phyloP scores from a whole-genome alignment of 2,329 filamentous ascomycete genomes.

The Epichloe gansuensis region DNA sequence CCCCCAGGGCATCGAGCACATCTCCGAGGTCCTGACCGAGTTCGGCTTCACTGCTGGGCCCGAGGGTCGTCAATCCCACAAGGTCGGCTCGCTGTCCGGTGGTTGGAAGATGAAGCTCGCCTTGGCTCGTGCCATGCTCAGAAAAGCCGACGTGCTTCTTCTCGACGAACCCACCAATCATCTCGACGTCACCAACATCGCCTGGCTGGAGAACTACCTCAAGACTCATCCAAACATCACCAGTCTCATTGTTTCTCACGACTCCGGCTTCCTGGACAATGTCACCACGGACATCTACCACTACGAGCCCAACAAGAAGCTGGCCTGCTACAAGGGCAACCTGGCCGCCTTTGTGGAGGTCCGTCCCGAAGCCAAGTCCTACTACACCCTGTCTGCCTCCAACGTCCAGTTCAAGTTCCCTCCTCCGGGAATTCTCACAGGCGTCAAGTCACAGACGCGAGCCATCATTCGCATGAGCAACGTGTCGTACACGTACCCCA shows the following conservation, averaged over 20 bases:
- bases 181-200: slow-evolving; percentile 89
- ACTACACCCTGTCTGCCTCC: slow-evolving; percentile 86
- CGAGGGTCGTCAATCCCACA: slow-evolving; percentile 76
- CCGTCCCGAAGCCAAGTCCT: slow-evolving; percentile 90
- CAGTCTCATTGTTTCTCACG: slow-evolving; percentile 94
- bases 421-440: slow-evolving; percentile 80
- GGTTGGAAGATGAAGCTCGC: slow-evolving; percentile 99
- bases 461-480: slow-evolving; percentile 92
- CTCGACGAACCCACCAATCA: slow-evolving; percentile 99
- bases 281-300: slow-evolving; percentile 99
- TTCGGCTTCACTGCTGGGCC: slow-evolving; percentile 90
- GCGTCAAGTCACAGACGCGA: slow-evolving; percentile 89
- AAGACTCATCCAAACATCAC: slow-evolving; percentile 95
- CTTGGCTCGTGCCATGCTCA: slow-evolving; percentile 88
- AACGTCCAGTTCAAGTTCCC: slow-evolving; percentile 97
- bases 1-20: slow-evolving; percentile 64
- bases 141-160: slow-evolving; percentile 88
- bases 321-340: slow-evolving; percentile 75
- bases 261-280: slow-evolving; percentile 92
- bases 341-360: slow-evolving; percentile 72
- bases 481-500: slow-evolving; percentile 89
- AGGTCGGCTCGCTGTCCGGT: slow-evolving; percentile 87
- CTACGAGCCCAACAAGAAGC: slow-evolving; percentile 92
- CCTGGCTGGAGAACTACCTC: slow-evolving; percentile 90
- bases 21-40: slow-evolving; percentile 71